These are phyloP conservation scores for Aspergillus avenaceus DNA, from an alignment of 495 filamentous ascomycete genomes.

Conservation along the genomic window DNA sequence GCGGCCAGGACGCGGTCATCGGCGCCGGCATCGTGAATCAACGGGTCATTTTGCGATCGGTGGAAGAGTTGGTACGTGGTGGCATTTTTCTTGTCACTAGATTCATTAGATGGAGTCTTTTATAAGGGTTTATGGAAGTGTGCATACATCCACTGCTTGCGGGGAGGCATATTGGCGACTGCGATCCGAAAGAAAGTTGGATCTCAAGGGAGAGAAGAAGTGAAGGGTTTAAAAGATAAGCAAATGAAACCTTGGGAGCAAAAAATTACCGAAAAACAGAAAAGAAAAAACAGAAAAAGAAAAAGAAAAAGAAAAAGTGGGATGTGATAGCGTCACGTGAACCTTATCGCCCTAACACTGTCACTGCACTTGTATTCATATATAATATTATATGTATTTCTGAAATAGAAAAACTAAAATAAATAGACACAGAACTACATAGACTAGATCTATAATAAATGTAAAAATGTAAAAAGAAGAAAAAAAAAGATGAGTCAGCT, in stretches of 20 bases:
- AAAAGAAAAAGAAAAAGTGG: constrained; percentile 32
- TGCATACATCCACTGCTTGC: constrained; percentile 85
- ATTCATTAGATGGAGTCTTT: constrained; percentile 3
- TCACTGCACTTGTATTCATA: no score
- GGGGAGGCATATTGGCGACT: constrained; percentile 59
- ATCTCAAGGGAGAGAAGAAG: background rate
- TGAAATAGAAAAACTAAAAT: no score
- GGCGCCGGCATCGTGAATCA: constrained; percentile 81
- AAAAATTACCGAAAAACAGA: constrained; percentile 8
- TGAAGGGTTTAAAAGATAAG: no score
- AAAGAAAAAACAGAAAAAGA: constrained; percentile 7
- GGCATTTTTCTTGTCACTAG: constrained; percentile 90
- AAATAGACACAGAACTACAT: no score
- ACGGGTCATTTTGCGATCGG: constrained; percentile 93
- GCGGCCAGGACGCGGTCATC: constrained; percentile 75
- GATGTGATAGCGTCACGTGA: constrained; percentile 37
- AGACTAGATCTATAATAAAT: no score
- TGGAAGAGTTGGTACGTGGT: constrained; percentile 90
- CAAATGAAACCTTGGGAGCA: constrained; percentile 1
- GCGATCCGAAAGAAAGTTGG: background rate
- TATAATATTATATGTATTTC: no score
- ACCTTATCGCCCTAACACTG: constrained; percentile 29
- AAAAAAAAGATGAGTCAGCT: constrained; percentile 21
- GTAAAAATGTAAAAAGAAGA: no score
- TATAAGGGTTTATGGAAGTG: background rate